Conservation (phyloP, 202 grass and related monocot genomes). For the Setaria viridis region DNA sequence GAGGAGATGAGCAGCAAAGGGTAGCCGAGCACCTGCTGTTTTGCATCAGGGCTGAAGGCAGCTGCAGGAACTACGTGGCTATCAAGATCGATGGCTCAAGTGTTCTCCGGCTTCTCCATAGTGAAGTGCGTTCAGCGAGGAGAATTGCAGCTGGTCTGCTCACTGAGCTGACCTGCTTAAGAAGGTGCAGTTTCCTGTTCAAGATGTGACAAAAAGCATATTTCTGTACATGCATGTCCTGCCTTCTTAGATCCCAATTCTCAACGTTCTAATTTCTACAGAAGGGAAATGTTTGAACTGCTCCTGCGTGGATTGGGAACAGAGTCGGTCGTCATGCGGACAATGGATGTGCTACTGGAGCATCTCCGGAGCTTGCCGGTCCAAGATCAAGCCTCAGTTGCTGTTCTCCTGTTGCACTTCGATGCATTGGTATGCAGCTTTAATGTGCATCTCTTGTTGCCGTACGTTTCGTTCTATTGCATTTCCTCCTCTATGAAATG, state of each 20-base stretch:
- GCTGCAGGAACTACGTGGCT: constrained; percentile 65
- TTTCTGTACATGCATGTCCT: neutral
- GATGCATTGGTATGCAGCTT: constrained; percentile 55
- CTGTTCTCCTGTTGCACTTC: constrained; percentile 56
- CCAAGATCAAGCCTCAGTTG: constrained; percentile 48
- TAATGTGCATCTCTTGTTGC: neutral
- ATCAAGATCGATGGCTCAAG: constrained; percentile 37
- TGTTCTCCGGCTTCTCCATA: constrained; percentile 48
- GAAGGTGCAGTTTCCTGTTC: constrained; percentile 39
- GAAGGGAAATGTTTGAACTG: constrained; percentile 41
- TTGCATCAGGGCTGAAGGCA: constrained; percentile 61
- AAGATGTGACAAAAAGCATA: neutral
- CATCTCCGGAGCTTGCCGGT: constrained; percentile 42
- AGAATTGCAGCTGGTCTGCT: constrained; percentile 46
- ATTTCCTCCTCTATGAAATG: neutral
- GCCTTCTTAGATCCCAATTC: neutral
- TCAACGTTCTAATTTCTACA: neutral
- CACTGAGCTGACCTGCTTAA: constrained; percentile 49
- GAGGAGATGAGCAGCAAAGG: constrained; percentile 28
- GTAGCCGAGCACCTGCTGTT: constrained; percentile 47
- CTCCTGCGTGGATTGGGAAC: constrained; percentile 46
- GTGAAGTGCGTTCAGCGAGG: constrained; percentile 36
- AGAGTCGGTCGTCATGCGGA: constrained; percentile 7
- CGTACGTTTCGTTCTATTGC: neutral
- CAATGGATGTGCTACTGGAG: constrained; percentile 54